phyloP scores from a whole-genome alignment of 352 stramenopile genomes.

The Phytophthora sp. region DNA sequence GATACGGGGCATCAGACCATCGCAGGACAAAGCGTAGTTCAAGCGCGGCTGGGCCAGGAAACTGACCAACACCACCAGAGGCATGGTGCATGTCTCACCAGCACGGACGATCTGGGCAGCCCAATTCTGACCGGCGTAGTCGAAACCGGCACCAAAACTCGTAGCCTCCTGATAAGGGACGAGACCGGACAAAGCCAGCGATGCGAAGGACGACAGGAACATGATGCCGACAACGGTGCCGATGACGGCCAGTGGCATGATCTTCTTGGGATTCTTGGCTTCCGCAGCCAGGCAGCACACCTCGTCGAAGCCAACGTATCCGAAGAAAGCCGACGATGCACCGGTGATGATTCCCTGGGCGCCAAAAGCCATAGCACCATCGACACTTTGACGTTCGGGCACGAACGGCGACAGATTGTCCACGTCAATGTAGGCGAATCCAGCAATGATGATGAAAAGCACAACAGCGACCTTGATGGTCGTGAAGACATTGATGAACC shows the following conservation, averaged over 20 bases:
- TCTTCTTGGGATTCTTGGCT: slow-evolving; percentile 74
- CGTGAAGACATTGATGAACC: slow-evolving; percentile 90
- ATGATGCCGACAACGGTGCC: slow-evolving; percentile 82
- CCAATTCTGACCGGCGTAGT: slow-evolving; percentile 45
- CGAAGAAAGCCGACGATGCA: slow-evolving; percentile 91
- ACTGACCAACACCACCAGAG: slow-evolving; percentile 93
- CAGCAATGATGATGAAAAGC: slow-evolving; percentile 92
- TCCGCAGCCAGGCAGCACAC: slow-evolving; percentile 92
- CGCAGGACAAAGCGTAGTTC: slow-evolving; percentile 92
- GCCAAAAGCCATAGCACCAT: slow-evolving; percentile 44
- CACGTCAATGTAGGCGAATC: slow-evolving; percentile 81
- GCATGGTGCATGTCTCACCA: slow-evolving; percentile 86
- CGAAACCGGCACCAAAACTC: slow-evolving; percentile 57
- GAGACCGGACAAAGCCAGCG: slow-evolving; percentile 88
- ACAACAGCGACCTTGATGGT: slow-evolving; percentile 86
- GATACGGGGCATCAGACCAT: slow-evolving; percentile 92
- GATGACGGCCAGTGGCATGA: slow-evolving; percentile 85
- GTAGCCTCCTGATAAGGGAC: slow-evolving; percentile 40
- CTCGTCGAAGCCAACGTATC: slow-evolving; percentile 95
- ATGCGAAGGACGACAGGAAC: slow-evolving; percentile 75
- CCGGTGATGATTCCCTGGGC: slow-evolving; percentile 74
- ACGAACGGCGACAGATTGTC: slow-evolving; percentile 89
- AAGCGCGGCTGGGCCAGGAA: slow-evolving; percentile 93
- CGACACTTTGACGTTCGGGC: slow-evolving; percentile 42
- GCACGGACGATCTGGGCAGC: slow-evolving; percentile 57